These are phyloP conservation scores for Arabis alpina DNA, from an alignment of 345 rosid species.

Conservation along the genomic window DNA sequence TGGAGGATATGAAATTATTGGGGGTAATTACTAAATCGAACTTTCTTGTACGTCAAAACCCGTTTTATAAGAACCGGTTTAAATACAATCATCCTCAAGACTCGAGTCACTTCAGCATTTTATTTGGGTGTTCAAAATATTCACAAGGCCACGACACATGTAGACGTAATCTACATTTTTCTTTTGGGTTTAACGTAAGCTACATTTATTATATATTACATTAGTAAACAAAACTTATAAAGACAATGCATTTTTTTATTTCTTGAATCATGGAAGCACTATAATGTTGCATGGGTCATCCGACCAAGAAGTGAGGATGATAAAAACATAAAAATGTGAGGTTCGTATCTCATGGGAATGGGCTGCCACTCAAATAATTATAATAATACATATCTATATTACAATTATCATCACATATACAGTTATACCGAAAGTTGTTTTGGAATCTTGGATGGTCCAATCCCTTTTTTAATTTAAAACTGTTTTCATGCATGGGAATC, in stretches of 20 bases:
- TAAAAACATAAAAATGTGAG: constrained; percentile 25
- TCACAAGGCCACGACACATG: background rate
- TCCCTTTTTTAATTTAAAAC: background rate
- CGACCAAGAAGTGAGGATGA: constrained; percentile 17
- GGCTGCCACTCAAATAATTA: constrained; percentile 25
- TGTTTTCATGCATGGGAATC: constrained; percentile 1
- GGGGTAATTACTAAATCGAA: no score
- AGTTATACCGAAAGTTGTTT: background rate
- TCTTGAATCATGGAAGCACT: constrained; percentile 1
- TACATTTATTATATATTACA: background rate
- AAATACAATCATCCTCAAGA: no score
- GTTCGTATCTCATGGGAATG: constrained; percentile 31
- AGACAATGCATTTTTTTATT: background rate
- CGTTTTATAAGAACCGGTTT: no score
- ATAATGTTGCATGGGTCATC: constrained; percentile 38
- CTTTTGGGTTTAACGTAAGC: no score
- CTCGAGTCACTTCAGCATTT: no score
- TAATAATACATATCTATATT: background rate
- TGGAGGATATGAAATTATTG: no score
- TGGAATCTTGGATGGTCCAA: constrained; percentile 11
- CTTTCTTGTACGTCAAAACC: no score
- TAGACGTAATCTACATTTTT: background rate
- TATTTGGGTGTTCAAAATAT: no score
- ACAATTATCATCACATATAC: constrained; percentile 1
- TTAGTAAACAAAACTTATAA: background rate